These are phyloP conservation scores for Cordyceps fumosorosea DNA, from an alignment of 2,329 filamentous ascomycete species.

Conservation along the genomic window DNA sequence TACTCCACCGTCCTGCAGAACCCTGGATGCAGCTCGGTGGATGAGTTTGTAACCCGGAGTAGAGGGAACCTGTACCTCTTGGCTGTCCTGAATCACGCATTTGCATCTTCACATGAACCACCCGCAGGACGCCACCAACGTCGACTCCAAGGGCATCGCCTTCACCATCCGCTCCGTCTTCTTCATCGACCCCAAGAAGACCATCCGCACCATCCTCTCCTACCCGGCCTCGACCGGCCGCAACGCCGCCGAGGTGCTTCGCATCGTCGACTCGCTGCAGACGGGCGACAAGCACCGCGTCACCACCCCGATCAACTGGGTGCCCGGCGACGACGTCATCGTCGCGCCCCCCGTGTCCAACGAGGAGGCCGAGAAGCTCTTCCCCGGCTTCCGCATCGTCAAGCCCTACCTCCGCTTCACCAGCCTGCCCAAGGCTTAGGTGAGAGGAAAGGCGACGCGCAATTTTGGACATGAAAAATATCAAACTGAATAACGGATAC, in stretches of 20 bases:
- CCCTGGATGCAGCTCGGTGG: not conserved
- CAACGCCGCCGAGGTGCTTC: conserved; percentile 72
- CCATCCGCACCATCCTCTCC: conserved; percentile 83
- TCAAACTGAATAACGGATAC: no score
- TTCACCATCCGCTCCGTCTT: conserved; percentile 95
- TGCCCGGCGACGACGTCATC: conserved; percentile 83
- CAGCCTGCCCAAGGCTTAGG: conserved; percentile 49
- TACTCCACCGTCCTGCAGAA: not conserved
- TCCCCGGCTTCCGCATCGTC: conserved; percentile 66
- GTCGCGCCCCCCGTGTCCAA: conserved; percentile 78
- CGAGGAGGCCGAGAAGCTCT: conserved; percentile 80
- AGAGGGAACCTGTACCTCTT: not conserved
- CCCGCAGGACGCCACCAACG: conserved; percentile 67
- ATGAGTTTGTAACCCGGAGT: not conserved
- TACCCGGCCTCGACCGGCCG: conserved; percentile 89
- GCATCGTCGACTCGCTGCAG: conserved; percentile 73
- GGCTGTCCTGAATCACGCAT: no score
- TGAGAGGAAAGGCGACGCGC: not conserved
- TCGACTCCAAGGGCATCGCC: conserved; percentile 74
- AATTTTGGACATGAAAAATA: no score
- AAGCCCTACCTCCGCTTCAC: conserved; percentile 73
- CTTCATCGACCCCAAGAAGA: conserved; percentile 90
- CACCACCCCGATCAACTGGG: conserved; percentile 88
- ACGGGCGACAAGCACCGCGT: conserved; percentile 82
- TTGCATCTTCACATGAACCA: no score